phyloP scores from a whole-genome alignment of 108 stramenopile genomes.

The Nitzschia palea region DNA sequence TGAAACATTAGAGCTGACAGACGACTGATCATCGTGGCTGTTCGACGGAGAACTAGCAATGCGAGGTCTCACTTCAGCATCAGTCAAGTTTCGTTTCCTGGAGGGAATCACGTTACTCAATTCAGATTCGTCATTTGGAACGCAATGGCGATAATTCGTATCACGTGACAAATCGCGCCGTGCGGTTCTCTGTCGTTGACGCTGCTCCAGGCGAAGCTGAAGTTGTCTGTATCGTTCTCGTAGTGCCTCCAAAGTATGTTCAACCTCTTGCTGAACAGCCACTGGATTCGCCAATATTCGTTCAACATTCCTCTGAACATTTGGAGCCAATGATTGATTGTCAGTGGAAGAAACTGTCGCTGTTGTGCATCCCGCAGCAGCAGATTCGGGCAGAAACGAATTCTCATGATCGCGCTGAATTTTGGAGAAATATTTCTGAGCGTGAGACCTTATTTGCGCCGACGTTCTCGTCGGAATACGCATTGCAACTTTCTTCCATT shows the following conservation, averaged over 20 bases:
- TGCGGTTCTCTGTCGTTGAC: background rate
- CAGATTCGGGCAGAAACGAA: background rate
- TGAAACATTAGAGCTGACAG: conserved; percentile 21
- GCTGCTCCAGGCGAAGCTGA: conserved; percentile 47
- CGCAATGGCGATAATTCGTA: background rate
- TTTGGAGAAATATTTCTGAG: conserved; percentile 97
- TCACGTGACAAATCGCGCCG: background rate
- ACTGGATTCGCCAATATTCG: conserved; percentile 61
- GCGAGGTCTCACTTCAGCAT: background rate
- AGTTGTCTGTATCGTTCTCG: conserved; percentile 55
- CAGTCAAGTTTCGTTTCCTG: background rate
- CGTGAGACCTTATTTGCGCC: conserved; percentile 96
- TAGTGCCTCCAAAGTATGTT: conserved; percentile 54
- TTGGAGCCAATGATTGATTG: conserved; percentile 17
- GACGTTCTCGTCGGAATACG: conserved; percentile 92
- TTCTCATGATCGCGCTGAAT: conserved; percentile 44
- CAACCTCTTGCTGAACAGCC: conserved; percentile 59
- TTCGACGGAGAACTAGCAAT: background rate
- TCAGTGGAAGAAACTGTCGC: background rate
- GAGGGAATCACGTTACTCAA: background rate
- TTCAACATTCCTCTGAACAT: conserved; percentile 40
- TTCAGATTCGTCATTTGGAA: background rate
- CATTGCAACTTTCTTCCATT: conserved; percentile 89
- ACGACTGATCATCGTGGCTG: conserved; percentile 21
- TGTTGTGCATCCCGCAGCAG: background rate